Conservation (phyloP, 371 early-diverging fungal genomes). For the Nosema bombycis region DNA sequence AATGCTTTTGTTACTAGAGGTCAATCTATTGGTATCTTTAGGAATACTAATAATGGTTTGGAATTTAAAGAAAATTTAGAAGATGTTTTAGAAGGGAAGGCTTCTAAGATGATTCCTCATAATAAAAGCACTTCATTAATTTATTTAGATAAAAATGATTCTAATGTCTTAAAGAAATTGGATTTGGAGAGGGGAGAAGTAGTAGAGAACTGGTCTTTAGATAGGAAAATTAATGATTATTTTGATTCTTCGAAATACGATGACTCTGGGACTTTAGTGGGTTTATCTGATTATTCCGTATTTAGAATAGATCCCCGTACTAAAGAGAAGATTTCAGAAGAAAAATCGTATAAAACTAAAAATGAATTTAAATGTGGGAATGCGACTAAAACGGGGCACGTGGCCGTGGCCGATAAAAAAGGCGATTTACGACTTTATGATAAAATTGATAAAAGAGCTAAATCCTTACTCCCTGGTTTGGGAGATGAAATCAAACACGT, state of each 20-base stretch:
- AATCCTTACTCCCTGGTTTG: constrained; percentile 76
- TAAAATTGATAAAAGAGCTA: constrained; percentile 74
- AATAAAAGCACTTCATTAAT: constrained; percentile 53
- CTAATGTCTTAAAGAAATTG: constrained; percentile 72
- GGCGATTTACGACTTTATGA: constrained; percentile 82
- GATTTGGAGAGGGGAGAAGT: constrained; percentile 80
- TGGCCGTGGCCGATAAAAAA: constrained; percentile 75
- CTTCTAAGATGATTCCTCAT: constrained; percentile 59
- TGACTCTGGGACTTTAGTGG: constrained; percentile 71
- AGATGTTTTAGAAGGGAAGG: constrained; percentile 49
- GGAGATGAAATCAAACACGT: constrained; percentile 78
- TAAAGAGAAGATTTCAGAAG: constrained; percentile 50
- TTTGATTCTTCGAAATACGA: constrained; percentile 73
- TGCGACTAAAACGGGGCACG: constrained; percentile 72
- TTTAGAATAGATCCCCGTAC: constrained; percentile 80
- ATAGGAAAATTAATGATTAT: constrained; percentile 70
- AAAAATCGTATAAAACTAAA: constrained; percentile 63
- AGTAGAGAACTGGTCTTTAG: constrained; percentile 76
- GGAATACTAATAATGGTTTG: constrained; percentile 51
- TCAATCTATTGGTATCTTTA: constrained; percentile 63
- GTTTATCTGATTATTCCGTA: constrained; percentile 72
- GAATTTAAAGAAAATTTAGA: constrained; percentile 60
- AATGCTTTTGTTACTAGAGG: constrained; percentile 64
- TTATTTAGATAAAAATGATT: constrained; percentile 63
- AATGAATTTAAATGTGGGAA: constrained; percentile 70